A percentile compares a stretch with the other conserved stretches of the same genome.
Evolutionary conservation across 805 yeast species (phyloP).

Genomic region (Pichia pseudocactophila): DNA sequence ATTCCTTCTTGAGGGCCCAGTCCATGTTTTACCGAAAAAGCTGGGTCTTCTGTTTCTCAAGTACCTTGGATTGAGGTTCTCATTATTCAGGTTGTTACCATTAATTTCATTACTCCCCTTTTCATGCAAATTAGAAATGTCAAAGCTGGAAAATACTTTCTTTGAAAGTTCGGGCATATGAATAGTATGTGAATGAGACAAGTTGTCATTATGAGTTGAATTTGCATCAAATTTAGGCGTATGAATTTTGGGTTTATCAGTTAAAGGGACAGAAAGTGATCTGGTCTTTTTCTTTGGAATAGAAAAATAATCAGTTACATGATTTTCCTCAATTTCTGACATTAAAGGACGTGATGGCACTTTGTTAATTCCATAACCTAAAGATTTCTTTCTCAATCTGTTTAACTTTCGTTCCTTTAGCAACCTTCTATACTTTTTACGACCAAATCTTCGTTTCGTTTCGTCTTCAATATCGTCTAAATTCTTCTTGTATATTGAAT

Average conservation of each 20-base stretch:
- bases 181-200: conserved; percentile 3
- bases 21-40: conserved; percentile 14
- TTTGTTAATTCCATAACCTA: conserved; percentile 1
- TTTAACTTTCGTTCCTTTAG: conserved; percentile 13
- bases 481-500: neutral
- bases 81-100: neutral
- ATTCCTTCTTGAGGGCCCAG: conserved; percentile 7
- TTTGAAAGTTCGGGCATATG: conserved; percentile 6
- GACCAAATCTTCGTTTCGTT: conserved; percentile 13
- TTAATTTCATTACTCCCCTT: neutral
- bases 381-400: neutral
- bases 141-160: conserved; percentile 1
- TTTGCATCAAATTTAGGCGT: neutral
- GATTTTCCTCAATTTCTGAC: conserved; percentile 1
- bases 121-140: neutral
- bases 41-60: conserved; percentile 5
- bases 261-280: conserved; percentile 3
- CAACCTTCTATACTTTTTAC: conserved; percentile 17
- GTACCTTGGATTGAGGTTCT: neutral
- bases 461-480: conserved; percentile 44
- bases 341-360: neutral
- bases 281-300: neutral
- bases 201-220: neutral
- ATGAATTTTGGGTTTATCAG: neutral
- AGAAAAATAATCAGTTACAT: conserved; percentile 1